phyloP scores from a whole-genome alignment of 1,284 basidiomycete genomes.

The Trichosporon sp. region DNA sequence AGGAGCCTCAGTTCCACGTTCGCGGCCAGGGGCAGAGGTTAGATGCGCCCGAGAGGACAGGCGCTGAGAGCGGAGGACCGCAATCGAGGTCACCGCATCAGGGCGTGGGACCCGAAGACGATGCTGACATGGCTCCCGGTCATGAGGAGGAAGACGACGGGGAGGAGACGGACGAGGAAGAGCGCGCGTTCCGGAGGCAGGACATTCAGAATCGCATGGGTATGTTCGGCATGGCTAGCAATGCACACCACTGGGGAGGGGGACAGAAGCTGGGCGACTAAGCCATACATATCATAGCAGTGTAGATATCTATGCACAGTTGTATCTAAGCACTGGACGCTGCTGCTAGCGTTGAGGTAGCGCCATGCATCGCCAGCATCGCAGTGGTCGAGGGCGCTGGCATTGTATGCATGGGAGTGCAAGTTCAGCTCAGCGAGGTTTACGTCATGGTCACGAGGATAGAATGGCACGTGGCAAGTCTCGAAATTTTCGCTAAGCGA shows the following conservation, averaged over 20 bases:
- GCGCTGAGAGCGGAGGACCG: no score
- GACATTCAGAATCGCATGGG: neutral
- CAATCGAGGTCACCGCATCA: neutral
- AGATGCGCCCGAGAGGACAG: neutral
- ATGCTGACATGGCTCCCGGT: neutral
- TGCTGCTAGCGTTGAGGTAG: no score
- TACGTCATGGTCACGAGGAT: neutral
- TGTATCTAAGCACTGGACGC: no score
- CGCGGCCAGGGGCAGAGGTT: neutral
- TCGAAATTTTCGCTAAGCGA: neutral
- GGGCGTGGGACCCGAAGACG: neutral
- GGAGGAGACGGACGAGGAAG: slow-evolving; percentile 18
- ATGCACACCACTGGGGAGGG: slow-evolving; percentile 13
- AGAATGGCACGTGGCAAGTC: neutral
- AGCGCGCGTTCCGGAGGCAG: slow-evolving; percentile 5
- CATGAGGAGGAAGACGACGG: neutral
- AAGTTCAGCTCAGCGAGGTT: neutral
- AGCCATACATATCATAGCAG: neutral
- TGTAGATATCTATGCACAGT: neutral
- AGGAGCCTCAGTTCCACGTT: neutral
- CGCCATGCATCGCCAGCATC: neutral
- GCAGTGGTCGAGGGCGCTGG: neutral
- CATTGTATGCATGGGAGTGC: neutral
- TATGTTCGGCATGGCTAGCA: slow-evolving; percentile 1
- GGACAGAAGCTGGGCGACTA: slow-evolving; percentile 14